These are phyloP conservation scores for Arctium minus DNA, from an alignment of 129 eudicot species.

Conservation along the genomic window DNA sequence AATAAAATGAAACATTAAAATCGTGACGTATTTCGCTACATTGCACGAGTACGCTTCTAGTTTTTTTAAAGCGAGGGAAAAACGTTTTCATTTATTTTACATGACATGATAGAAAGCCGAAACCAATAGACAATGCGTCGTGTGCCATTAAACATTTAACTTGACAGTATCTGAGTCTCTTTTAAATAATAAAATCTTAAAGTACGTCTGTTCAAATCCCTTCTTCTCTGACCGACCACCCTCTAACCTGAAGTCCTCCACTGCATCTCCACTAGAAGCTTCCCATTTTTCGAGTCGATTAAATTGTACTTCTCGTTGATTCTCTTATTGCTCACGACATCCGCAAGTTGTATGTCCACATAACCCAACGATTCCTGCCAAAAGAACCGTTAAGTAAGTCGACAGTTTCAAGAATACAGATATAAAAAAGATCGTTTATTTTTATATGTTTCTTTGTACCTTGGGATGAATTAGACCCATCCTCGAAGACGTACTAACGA, in stretches of 20 bases:
- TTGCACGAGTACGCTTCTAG: too few species aligned
- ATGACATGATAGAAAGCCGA: background rate
- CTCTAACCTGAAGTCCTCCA: conserved; percentile 59
- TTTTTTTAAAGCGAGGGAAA: background rate
- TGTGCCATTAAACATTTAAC: conserved; percentile 9
- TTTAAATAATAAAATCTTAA: conserved; percentile 3
- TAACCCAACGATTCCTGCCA: conserved; percentile 83
- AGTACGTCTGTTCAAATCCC: background rate
- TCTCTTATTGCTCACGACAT: conserved; percentile 76
- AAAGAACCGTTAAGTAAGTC: background rate
- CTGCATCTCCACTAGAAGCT: conserved; percentile 85
- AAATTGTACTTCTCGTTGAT: conserved; percentile 78
- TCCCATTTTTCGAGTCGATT: conserved; percentile 90
- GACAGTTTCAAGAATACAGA: background rate
- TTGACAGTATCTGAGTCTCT: background rate
- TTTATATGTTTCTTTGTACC: conserved; percentile 34
- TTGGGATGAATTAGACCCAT: conserved; percentile 78
- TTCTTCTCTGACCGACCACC: background rate
- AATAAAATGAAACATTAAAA: too few species aligned
- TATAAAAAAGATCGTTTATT: background rate
- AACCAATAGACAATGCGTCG: conserved; percentile 3
- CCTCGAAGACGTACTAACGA: conserved; percentile 74
- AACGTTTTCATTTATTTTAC: conserved; percentile 8
- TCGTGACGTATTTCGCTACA: too few species aligned
- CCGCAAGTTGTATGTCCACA: conserved; percentile 63